Evolutionary conservation across 2,329 filamentous ascomycete genomes (phyloP).

Genomic region (Sarocladium brachiariae): DNA sequence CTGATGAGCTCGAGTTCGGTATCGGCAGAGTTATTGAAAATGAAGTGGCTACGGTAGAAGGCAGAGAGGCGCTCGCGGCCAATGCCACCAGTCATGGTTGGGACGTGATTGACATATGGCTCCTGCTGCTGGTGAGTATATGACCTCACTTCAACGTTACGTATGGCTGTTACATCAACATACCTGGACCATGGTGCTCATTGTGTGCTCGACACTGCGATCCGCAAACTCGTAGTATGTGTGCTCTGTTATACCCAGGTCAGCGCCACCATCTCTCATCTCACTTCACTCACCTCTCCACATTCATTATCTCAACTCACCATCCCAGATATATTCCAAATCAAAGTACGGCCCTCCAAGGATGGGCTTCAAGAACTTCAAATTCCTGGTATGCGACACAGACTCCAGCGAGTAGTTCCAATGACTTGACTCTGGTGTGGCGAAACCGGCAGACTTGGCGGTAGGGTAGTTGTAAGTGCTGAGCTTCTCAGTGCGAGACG

Average conservation of each 20-base stretch:
- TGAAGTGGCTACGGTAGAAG: conserved; percentile 70
- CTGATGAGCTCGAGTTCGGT: conserved; percentile 62
- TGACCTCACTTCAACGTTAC: neutral
- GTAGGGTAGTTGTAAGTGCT: conserved; percentile 34
- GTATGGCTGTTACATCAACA: neutral
- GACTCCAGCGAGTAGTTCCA: conserved; percentile 46
- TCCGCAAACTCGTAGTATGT: conserved; percentile 61
- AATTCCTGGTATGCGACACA: conserved; percentile 56
- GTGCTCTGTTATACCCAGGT: conserved; percentile 41
- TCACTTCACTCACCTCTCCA: neutral
- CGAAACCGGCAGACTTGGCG: conserved; percentile 31
- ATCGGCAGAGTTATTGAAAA: conserved; percentile 65
- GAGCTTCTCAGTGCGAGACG: conserved; percentile 2
- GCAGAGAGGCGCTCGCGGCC: conserved; percentile 54
- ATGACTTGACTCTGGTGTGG: conserved; percentile 27
- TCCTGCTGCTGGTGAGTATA: conserved; percentile 34
- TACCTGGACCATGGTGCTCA: conserved; percentile 66
- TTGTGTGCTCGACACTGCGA: conserved; percentile 61
- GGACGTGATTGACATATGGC: conserved; percentile 73
- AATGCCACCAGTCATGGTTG: conserved; percentile 64
- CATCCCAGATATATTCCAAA: conserved; percentile 66
- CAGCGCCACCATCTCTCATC: neutral
- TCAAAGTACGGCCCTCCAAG: conserved; percentile 61
- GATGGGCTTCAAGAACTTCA: conserved; percentile 51
- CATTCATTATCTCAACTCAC: neutral